phyloP scores from a whole-genome alignment of 2,329 filamentous ascomycete genomes.

The Microsporum canis region DNA sequence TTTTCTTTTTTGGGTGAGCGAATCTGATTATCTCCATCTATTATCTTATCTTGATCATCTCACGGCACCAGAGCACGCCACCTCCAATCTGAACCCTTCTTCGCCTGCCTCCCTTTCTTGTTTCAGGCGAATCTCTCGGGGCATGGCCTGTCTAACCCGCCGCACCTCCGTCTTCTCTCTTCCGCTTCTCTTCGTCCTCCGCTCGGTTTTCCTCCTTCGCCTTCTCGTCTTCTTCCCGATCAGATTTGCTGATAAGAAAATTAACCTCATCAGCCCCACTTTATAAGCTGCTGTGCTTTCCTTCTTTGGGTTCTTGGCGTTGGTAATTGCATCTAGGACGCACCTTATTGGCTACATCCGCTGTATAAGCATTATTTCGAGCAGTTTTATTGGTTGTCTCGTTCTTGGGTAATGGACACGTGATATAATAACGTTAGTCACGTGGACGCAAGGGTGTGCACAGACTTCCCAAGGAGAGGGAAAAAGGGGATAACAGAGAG shows the following conservation, averaged over 20 bases:
- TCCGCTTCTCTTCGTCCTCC: neutral
- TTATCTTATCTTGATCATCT: conserved; percentile 7
- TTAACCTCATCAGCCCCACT: conserved; percentile 4
- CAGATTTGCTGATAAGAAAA: conserved; percentile 2
- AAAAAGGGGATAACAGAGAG: neutral
- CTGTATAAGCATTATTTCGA: conserved; percentile 5
- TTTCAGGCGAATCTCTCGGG: too few species aligned
- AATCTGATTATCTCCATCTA: neutral
- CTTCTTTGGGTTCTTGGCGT: neutral
- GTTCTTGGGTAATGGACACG: neutral
- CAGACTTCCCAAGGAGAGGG: neutral
- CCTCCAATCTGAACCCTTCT: neutral
- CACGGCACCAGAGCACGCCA: neutral
- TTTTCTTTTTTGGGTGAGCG: neutral
- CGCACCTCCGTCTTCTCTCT: neutral
- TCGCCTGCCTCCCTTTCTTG: neutral
- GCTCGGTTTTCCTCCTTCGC: neutral
- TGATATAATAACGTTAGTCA: neutral
- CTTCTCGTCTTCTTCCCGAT: neutral
- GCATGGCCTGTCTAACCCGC: neutral
- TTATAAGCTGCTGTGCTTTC: neutral
- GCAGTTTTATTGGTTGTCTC: neutral
- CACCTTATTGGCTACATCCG: conserved; percentile 4
- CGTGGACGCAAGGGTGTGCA: neutral
- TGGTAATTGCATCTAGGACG: neutral